Evolutionary conservation across 371 early-diverging fungal species (phyloP).

Genomic region (Enteropsectra breve): DNA sequence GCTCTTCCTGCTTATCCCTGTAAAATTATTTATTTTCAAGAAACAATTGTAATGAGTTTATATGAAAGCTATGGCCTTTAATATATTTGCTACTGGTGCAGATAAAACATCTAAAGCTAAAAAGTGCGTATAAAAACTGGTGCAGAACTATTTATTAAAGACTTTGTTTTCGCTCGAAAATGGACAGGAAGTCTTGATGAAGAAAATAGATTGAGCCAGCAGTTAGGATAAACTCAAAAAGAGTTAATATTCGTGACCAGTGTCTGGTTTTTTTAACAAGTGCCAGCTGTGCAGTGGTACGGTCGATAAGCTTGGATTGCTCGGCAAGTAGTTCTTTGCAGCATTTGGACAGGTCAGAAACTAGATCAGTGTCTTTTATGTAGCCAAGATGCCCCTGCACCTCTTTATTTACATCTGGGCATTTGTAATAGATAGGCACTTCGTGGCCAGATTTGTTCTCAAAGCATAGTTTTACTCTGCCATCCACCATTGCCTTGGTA

Average conservation of each 20-base stretch:
- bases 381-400: constrained; percentile 34
- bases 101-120: too few relatives aligned
- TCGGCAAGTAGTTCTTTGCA: constrained; percentile 29
- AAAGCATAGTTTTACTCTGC: constrained; percentile 25
- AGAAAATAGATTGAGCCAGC: constrained; percentile 31
- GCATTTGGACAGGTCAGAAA: constrained; percentile 32
- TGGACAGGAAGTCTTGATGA: constrained; percentile 39
- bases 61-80: too few relatives aligned
- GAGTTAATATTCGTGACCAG: constrained; percentile 23
- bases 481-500: constrained; percentile 1
- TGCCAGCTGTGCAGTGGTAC: constrained; percentile 24
- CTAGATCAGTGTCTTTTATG: constrained; percentile 33
- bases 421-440: constrained; percentile 37
- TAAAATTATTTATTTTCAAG: too few relatives aligned
- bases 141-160: constrained; percentile 35
- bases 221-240: constrained; percentile 39
- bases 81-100: too few relatives aligned
- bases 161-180: constrained; percentile 46
- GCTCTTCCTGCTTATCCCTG: too few relatives aligned
- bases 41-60: too few relatives aligned
- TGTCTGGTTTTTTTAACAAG: constrained; percentile 30
- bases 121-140: too few relatives aligned
- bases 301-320: constrained; percentile 36
- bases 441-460: constrained; percentile 18
- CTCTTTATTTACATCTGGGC: constrained; percentile 40